Evolutionary conservation across 768 basidiomycete genomes (phyloP), one percentile per base, ranked within the genome.

Genomic region (Hygrocybe coccinea): DNA sequence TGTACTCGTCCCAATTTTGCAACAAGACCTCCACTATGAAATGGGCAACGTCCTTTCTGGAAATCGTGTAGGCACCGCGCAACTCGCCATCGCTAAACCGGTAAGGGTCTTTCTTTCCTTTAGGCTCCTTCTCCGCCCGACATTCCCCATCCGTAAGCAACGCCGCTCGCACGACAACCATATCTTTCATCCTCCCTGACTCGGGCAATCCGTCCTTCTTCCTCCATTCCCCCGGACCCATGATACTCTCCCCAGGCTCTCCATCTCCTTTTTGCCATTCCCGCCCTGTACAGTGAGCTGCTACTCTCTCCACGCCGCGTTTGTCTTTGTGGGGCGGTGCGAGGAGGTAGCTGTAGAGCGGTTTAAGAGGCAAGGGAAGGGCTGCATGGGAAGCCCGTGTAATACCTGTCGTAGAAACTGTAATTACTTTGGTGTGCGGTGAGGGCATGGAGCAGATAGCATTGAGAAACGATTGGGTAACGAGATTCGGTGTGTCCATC

Each of bases 11-110:
- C 86, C 86, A 85, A 17, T 75, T 63, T 49, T 70, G 68, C 19
- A 74, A 39, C 17, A 77, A 60, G 0, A 67, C 73, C 47, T 85
- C 77, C 3, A 75, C 78, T 12, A 87, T 62, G 66, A 87, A 87
- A 69, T 87, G 83, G 0, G 80, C 82, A 1, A 84, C 82, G 62
- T 88, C 86, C 60, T 71, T 74, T 62, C 85, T 75, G 36, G 84
- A 83, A 3, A 88, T 63, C n/a, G 77, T 78, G 62, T 75, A 87
- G 3, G 71, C 71, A 2, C 66, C 65, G 11, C 65, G 56, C 10
- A 80, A 10, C n/a, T 81, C 75, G 15, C 64, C 69, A 33, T 74
- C 78, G 11, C 67, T 70, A 9, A 76, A 75, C 19, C 71, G 62
- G 64, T 86, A 86, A 0, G 74, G 41, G 46, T 72, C 71, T 25